Evolutionary conservation across 441 rosid species (phyloP).

Genomic region (Gossypium laxum): DNA sequence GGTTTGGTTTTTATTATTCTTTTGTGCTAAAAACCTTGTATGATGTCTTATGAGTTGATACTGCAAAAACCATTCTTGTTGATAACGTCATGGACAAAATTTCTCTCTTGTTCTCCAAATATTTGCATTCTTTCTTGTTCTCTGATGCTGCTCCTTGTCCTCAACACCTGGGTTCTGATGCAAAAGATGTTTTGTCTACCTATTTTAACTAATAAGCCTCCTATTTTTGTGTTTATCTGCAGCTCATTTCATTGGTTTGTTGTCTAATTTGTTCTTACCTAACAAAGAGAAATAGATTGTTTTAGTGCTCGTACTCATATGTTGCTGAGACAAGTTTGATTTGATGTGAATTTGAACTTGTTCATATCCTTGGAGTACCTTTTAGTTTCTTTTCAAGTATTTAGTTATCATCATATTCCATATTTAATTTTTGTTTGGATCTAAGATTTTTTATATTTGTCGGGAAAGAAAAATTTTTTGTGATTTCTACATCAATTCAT

Average conservation of each 20-base stretch:
- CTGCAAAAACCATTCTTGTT: background rate
- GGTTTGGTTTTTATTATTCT: conserved; percentile 31
- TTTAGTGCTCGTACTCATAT: background rate
- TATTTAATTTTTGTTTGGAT: conserved; percentile 6
- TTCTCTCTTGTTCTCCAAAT: background rate
- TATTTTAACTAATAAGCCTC: background rate
- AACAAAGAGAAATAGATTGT: background rate
- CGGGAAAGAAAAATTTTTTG: conserved; percentile 11
- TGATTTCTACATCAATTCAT: conserved; percentile 19
- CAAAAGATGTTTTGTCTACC: background rate
- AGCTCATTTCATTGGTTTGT: background rate
- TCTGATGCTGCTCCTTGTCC: background rate
- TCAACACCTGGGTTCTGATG: conserved; percentile 1
- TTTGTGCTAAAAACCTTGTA: background rate
- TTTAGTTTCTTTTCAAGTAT: background rate
- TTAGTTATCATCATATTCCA: background rate
- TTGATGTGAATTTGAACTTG: background rate
- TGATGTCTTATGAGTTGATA: background rate
- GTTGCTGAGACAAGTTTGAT: background rate
- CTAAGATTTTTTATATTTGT: background rate
- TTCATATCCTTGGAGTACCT: background rate
- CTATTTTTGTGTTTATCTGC: background rate
- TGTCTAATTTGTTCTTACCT: background rate
- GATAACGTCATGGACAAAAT: background rate
- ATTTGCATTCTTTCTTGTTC: background rate